Base-by-base conservation (phyloP, 345 rosid species). In the Citrus glauca region DNA sequence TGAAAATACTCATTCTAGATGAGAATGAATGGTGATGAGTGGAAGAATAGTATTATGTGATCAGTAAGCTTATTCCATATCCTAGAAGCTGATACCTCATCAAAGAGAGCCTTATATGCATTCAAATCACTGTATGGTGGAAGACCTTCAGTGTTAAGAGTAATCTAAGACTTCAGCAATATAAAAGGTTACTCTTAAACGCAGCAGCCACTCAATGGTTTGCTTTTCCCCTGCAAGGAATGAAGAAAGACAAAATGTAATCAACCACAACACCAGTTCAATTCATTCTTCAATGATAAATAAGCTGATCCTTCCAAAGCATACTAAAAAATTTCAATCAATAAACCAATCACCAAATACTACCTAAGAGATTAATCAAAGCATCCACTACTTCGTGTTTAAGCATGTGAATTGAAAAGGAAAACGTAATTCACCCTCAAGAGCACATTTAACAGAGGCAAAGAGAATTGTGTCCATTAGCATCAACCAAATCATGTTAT, bases 121-220 rank as follows among this genome's bases (percentile, higher is more conserved):
- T 97, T 97, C 77, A 97, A 78, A 86, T 97, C 99, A 84, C 91
- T 96, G 88, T 97, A 97, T 72, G 92, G 78, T 9, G 95, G 92
- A 79, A 76, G 95, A 40, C 97, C 98, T 79, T 90, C 86, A 0
- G 86, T 85, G 72, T 88, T 86, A 85, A 85, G 93, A 94, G 86
- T 91, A 93, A 86, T 94, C 95, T 78, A 94, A 89, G 77, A 95
- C 97, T 87, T 91, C 97, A 55, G 98, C 97, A 30, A 91, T 91
- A 86, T 85, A 90, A 75, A 81, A 87, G 75, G 97, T 96, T 72
- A 94, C 99, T 87, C 98, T 87, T 77, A 94, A 86, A 75, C 97
- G 93, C 98, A 97, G 90, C 20, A 94, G 93, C 98, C 99, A 94
- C 74, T 88, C 97, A 19, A 94, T 90, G n/a, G 98, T 94, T 88